phyloP scores from a whole-genome alignment of 352 stramenopile genomes.

The Pythium brachiatum region DNA sequence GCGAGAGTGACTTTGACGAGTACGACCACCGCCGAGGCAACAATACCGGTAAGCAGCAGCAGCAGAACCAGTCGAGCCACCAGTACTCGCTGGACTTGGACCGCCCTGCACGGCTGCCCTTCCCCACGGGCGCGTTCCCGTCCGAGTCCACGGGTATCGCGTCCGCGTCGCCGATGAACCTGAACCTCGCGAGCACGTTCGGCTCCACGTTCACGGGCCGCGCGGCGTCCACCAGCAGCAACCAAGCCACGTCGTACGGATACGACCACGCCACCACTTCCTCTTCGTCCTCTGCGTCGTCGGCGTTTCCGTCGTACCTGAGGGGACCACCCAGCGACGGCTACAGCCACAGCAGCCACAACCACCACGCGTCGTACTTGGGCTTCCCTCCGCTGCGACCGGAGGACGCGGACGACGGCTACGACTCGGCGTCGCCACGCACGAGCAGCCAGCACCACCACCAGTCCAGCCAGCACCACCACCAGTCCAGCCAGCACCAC shows the following conservation, averaged over 20 bases:
- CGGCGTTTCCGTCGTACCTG: conserved; percentile 42
- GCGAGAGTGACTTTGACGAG: conserved; percentile 10
- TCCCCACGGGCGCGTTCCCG: conserved; percentile 58
- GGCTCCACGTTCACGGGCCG: conserved; percentile 40
- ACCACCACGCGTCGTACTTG: conserved; percentile 11
- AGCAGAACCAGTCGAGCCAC: conserved; percentile 11
- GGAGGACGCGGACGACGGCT: conserved; percentile 24
- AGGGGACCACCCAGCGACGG: conserved; percentile 35
- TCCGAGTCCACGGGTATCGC: conserved; percentile 35
- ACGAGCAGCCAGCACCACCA: conserved; percentile 3
- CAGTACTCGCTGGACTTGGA: conserved; percentile 21
- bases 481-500: conserved; percentile 8
- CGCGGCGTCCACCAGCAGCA: conserved; percentile 14
- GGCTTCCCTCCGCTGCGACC: conserved; percentile 34
- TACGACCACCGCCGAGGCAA: conserved; percentile 15
- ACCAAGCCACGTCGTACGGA: conserved; percentile 30
- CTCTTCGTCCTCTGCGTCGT: conserved; percentile 16
- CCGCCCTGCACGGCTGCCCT: conserved; percentile 46
- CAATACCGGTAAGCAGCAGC: no score
- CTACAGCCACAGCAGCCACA: conserved; percentile 16
- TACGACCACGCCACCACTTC: conserved; percentile 27
- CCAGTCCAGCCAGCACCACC: not conserved
- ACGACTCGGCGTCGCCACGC: conserved; percentile 33
- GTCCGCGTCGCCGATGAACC: conserved; percentile 21
- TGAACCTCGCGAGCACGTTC: conserved; percentile 25